Base-by-base conservation (phyloP, 345 rosid species). In the Stellera chamaejasme region DNA sequence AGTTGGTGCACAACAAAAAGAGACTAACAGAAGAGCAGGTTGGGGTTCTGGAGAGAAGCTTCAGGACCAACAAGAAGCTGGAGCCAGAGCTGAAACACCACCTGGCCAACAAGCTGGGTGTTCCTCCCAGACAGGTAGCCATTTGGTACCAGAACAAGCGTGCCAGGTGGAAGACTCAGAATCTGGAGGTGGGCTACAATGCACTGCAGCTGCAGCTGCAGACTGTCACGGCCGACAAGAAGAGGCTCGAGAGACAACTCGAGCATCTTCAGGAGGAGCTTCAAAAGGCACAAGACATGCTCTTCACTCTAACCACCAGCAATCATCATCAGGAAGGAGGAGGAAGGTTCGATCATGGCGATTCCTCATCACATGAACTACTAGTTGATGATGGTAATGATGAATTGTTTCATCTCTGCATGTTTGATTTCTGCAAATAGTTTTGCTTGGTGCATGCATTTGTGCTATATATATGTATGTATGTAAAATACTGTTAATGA, bases 101-200 rank as follows among this genome's bases (percentile, higher is more conserved):
- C 51, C 82, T 92, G 2, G 83, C 96, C 0, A 77, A 53, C 53
- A 83, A 78, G 66, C 80, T 92, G 0, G 77, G 82, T 1, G 77
- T 92, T 46, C 90, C 95, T 9, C 78, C 90, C 3, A 69, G 93
- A 59, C 98, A 84, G 71, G 85, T 92, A 0, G 88, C 98, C 10
- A 76, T 92, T 50, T 92, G 98, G 98, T 92, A 85, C 68, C 98
- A 92, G 61, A 88, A 88, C 90, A 82, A 80, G 79, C 78, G 96
- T 27, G 98, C 96, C 2, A 68, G 96, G 72, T 92, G 88, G 85
- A 82, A 70, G 78, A 80, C 98, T 11, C 93, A 81, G 57, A 77
- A 73, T 72, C 70, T 92, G 2, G 98, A 88, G 68, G 72, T 77
- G 26, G 88, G 88, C 54, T 73, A 69, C 59, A 70, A 59, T 49